Base-by-base conservation (phyloP, 23 red algal genomes). In the Agarophyton chilense region DNA sequence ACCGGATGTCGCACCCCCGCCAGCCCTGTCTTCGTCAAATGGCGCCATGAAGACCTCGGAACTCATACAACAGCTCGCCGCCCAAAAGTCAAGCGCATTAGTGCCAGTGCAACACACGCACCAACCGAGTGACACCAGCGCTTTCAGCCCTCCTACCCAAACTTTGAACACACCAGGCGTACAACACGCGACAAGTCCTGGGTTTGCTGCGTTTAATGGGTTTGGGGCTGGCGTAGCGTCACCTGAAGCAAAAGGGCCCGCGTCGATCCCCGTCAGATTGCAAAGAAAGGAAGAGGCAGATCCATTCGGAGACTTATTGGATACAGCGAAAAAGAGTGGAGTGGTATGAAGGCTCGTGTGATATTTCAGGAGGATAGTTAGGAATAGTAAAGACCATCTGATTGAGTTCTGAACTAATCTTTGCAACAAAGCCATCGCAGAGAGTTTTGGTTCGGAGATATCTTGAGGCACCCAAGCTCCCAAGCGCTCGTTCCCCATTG, bases 241-340 rank as follows among this genome's bases (percentile, higher is more conserved):
- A 41, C 46, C 77, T 19, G 54, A 55, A 52, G 36, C 29, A 35
- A 55, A 55, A 38, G 17, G 19, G 26, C 36, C 77, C 5, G 25
- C 17, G 10, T 31, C 77, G 22, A 36, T n/a, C 19, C 50, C 26
- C 38, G 35, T 81, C 4, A 52, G 47, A 60, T 28, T 82, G 22
- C 52, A 35, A 58, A 64, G 67, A 55, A 91, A 87, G 44, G 46
- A 55, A 54, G 82, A 87, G 3, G 40, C 40, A 25, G 82, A 87
- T 54, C 82, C 82, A 22, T 87, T 87, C 19, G 82, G 54, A 21
- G 82, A 87, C 74, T 45, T 87, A 24, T n/a, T 87, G 62, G 63
- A 72, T 39, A 72, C 82, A 8, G 82, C 64, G 16, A 87, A 87
- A 4, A 72, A 87, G 42, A 87, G 62, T 21, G 82, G 82, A 33